phyloP scores from a whole-genome alignment of 495 filamentous ascomycete genomes.

The Aspergillus heteromorphus region DNA sequence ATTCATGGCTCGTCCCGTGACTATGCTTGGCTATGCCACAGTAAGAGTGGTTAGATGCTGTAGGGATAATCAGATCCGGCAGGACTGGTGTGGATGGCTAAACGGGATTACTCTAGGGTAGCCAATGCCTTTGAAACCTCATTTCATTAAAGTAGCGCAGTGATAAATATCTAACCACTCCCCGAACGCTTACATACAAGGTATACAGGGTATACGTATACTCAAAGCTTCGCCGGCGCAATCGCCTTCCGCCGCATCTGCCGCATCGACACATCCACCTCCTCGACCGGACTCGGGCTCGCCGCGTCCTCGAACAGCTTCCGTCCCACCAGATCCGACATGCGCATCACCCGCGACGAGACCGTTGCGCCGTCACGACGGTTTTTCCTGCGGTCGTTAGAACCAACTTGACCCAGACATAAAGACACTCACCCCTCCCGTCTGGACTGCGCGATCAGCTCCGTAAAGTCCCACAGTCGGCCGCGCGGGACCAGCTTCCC shows the following conservation, averaged over 20 bases:
- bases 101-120: no score
- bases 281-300: slow-evolving; percentile 21
- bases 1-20: no score
- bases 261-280: slow-evolving; percentile 30
- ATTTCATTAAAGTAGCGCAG: no score
- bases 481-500: slow-evolving; percentile 63
- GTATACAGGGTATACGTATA: no score
- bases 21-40: no score
- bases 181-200: no score
- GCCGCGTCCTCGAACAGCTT: slow-evolving; percentile 41
- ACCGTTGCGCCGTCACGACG: slow-evolving; percentile 87
- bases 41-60: no score
- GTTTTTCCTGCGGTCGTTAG: slow-evolving; percentile 58
- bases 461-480: slow-evolving; percentile 82
- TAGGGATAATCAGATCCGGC: no score
- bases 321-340: slow-evolving; percentile 60
- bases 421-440: slow-evolving; percentile 63
- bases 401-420: background rate
- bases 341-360: slow-evolving; percentile 67
- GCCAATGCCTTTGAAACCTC: no score
- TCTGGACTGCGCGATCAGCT: slow-evolving; percentile 73
- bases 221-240: slow-evolving; percentile 32
- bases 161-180: no score
- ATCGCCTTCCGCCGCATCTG: slow-evolving; percentile 37
- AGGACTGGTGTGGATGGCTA: no score